Evolutionary conservation across 192 early-diverging fungal genomes (phyloP).

Genomic region (Dissophora ornata): DNA sequence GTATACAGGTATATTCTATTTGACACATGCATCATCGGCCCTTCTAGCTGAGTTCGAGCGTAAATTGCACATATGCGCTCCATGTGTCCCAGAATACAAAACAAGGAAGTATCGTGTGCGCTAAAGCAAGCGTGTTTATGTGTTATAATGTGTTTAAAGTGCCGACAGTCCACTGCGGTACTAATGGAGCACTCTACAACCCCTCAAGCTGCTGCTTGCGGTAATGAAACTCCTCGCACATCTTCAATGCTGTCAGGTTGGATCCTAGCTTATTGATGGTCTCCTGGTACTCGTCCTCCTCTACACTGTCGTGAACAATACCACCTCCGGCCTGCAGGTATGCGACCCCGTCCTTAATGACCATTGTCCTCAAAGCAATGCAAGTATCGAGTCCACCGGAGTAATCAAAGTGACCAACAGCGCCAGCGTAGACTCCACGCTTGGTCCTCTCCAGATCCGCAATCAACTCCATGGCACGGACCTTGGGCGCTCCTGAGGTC

Average conservation of each 20-base stretch:
- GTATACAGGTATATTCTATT: no score
- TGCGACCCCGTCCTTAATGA: conserved; percentile 95
- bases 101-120: no score
- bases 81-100: no score
- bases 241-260: conserved; percentile 87
- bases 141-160: no score
- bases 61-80: no score
- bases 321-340: conserved; percentile 98
- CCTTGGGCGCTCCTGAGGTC: conserved; percentile 98
- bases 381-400: conserved; percentile 94
- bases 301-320: conserved; percentile 95
- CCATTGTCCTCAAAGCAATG: conserved; percentile 98
- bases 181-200: conserved; percentile 2
- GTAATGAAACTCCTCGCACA: conserved; percentile 85
- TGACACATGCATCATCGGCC: no score
- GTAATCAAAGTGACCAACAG: conserved; percentile 96
- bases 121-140: no score
- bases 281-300: conserved; percentile 94
- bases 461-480: conserved; percentile 96
- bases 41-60: no score
- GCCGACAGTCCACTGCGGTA: no score
- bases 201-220: conserved; percentile 69
- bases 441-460: conserved; percentile 90
- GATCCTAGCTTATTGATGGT: conserved; percentile 95
- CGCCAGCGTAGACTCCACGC: conserved; percentile 90